Evolutionary conservation across 164 flowering plant species (phyloP).

Genomic region (Dillenia turbinata): DNA sequence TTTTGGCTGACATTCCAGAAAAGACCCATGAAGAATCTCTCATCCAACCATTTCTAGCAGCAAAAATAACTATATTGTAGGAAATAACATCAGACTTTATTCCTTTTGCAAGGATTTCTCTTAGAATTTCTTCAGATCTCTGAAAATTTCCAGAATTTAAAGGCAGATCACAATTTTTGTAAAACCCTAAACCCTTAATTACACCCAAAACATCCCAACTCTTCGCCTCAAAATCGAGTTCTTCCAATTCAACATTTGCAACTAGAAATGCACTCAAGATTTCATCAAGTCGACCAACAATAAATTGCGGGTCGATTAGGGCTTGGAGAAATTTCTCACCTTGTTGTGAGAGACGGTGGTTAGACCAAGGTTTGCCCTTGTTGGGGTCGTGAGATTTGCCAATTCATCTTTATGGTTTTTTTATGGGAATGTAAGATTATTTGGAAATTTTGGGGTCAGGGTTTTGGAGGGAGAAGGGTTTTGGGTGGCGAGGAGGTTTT

Average conservation of each 20-base stretch:
- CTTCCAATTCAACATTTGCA: slow-evolving; percentile 1
- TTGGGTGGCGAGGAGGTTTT: slow-evolving; percentile 25
- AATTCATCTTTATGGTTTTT: slow-evolving; percentile 32
- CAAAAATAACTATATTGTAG: slow-evolving; percentile 77
- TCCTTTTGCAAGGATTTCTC: slow-evolving; percentile 56
- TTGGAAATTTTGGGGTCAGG: slow-evolving; percentile 10
- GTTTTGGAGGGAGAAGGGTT: slow-evolving; percentile 9
- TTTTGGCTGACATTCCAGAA: slow-evolving; percentile 67
- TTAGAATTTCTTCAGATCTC: slow-evolving; percentile 71
- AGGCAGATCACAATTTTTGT: slow-evolving; percentile 57
- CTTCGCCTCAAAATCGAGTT: slow-evolving; percentile 13
- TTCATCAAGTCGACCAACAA: slow-evolving; percentile 20
- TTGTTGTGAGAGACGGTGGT: slow-evolving; percentile 44
- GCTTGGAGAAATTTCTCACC: slow-evolving; percentile 50
- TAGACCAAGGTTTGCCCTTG: slow-evolving; percentile 75
- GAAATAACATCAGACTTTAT: slow-evolving; percentile 68
- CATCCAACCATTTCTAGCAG: slow-evolving; percentile 68
- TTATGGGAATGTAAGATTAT: slow-evolving; percentile 2
- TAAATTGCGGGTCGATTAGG: slow-evolving; percentile 38
- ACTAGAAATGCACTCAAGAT: slow-evolving; percentile 22
- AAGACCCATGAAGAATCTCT: slow-evolving; percentile 79
- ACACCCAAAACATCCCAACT: slow-evolving; percentile 55
- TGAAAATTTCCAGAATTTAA: too few species aligned
- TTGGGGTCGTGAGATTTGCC: slow-evolving; percentile 61
- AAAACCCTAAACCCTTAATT: slow-evolving; percentile 59